Evolutionary conservation across 2,329 filamentous ascomycete species (phyloP).

Genomic region (Chaetomiaceae sp.): DNA sequence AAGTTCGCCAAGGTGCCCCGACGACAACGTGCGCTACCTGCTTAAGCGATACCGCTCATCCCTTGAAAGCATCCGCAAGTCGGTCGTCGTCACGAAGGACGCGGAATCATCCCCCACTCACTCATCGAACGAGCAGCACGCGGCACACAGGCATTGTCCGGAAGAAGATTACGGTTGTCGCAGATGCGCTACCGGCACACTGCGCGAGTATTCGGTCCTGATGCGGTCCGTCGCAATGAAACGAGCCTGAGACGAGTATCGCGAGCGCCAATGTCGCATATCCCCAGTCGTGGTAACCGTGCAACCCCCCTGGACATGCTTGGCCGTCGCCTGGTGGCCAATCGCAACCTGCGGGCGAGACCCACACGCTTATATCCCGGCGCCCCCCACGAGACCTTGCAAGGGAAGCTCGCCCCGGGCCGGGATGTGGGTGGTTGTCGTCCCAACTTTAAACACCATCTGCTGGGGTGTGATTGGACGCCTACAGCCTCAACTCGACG

Average conservation of each 20-base stretch:
- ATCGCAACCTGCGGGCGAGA: not conserved
- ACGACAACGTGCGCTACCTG: too few species aligned
- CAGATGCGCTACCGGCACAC: conserved; percentile 7
- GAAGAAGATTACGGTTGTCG: conserved; percentile 16
- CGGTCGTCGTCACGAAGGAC: too few species aligned
- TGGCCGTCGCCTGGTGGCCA: conserved; percentile 10
- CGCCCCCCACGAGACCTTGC: conserved; percentile 1
- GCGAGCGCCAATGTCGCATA: conserved; percentile 25
- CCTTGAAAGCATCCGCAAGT: too few species aligned
- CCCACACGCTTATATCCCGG: not conserved
- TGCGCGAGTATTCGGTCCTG: conserved; percentile 13
- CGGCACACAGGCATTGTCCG: conserved; percentile 11
- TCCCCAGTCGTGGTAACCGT: conserved; percentile 15
- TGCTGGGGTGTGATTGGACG: conserved; percentile 16
- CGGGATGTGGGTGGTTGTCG: conserved; percentile 14
- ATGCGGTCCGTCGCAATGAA: conserved; percentile 25
- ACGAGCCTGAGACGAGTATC: conserved; percentile 25
- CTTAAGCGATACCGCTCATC: too few species aligned
- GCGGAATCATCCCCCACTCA: too few species aligned
- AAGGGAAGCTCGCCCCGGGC: conserved; percentile 16
- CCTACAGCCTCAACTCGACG: conserved; percentile 7
- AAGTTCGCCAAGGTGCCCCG: too few species aligned
- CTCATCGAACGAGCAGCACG: not conserved
- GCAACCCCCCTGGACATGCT: conserved; percentile 12
- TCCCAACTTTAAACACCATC: conserved; percentile 22